Conservation (phyloP, 2,329 filamentous ascomycete genomes). For the Coleophoma crateriformis region DNA sequence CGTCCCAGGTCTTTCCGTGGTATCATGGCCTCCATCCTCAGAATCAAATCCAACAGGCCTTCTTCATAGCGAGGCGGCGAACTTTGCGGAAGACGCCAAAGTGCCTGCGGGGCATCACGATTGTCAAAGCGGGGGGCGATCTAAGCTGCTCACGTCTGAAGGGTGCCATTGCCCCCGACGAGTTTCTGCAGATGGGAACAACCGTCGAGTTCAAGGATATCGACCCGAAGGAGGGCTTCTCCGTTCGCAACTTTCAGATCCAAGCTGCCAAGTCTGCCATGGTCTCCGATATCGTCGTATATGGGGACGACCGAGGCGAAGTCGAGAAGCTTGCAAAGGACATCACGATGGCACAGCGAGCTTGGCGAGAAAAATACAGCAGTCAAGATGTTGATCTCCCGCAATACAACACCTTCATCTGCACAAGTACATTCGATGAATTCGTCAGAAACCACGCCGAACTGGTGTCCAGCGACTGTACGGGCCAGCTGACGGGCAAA, state of each 20-base stretch:
- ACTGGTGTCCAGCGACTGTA: conserved; percentile 70
- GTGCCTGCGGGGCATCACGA: conserved; percentile 73
- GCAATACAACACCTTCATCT: conserved; percentile 81
- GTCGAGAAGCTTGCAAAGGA: conserved; percentile 60
- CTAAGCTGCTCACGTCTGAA: conserved; percentile 71
- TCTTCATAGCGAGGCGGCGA: conserved; percentile 76
- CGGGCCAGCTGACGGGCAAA: conserved; percentile 66
- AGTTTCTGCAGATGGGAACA: conserved; percentile 54
- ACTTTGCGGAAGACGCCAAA: conserved; percentile 64
- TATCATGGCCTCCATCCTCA: conserved; percentile 85
- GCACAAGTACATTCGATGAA: conserved; percentile 55
- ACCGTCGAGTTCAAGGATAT: conserved; percentile 62
- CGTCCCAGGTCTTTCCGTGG: conserved; percentile 91
- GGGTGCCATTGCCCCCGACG: conserved; percentile 76
- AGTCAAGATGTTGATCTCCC: conserved; percentile 48
- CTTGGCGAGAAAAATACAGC: conserved; percentile 65
- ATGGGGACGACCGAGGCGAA: conserved; percentile 65
- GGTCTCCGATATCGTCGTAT: conserved; percentile 88
- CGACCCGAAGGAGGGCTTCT: conserved; percentile 87
- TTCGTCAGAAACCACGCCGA: conserved; percentile 67
- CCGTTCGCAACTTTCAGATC: conserved; percentile 95
- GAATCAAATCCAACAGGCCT: conserved; percentile 83
- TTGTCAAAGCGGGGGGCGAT: conserved; percentile 87
- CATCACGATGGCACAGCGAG: conserved; percentile 70
- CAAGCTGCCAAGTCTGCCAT: conserved; percentile 84